These are phyloP conservation scores for Boletus barrowsii DNA, from an alignment of 768 basidiomycete species.

Conservation along the genomic window DNA sequence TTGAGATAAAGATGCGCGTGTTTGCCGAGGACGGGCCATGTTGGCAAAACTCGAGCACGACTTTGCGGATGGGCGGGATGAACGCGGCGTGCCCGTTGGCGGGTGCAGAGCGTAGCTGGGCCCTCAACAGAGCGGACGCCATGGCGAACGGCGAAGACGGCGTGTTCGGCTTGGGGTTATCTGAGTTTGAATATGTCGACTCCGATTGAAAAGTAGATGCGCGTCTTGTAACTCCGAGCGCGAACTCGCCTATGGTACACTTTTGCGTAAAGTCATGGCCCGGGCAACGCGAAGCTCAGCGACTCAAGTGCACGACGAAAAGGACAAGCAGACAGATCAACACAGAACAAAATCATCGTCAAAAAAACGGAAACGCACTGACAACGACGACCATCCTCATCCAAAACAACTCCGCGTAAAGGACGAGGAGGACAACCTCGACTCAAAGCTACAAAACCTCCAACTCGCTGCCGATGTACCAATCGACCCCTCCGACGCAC, in stretches of 20 bases:
- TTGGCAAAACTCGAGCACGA: constrained; percentile 89
- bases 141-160: constrained; percentile 17
- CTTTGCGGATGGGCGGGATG: constrained; percentile 75
- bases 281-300: constrained; percentile 69
- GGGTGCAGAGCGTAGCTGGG: constrained; percentile 51
- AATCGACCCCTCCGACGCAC: constrained; percentile 43
- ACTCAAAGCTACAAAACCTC: constrained; percentile 23
- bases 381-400: constrained; percentile 46
- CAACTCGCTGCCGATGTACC: constrained; percentile 47
- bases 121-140: constrained; percentile 44
- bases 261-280: constrained; percentile 51
- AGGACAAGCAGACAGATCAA: constrained; percentile 28
- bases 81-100: constrained; percentile 75
- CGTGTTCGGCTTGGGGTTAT: constrained; percentile 4
- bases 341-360: constrained; percentile 29
- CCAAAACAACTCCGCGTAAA: constrained; percentile 49
- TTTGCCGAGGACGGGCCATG: constrained; percentile 73
- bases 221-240: constrained; percentile 19
- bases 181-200: constrained; percentile 25
- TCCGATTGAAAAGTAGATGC: constrained; percentile 12
- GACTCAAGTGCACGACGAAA: constrained; percentile 25
- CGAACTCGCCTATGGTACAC: constrained; percentile 19
- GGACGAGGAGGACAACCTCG: constrained; percentile 26
- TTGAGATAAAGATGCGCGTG: constrained; percentile 66
- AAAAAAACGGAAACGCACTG: constrained; percentile 70